A percentile compares a stretch with the other conserved stretches of the same genome.
Conservation (phyloP, 176 grass and related monocot species). For the Oryza punctata region DNA sequence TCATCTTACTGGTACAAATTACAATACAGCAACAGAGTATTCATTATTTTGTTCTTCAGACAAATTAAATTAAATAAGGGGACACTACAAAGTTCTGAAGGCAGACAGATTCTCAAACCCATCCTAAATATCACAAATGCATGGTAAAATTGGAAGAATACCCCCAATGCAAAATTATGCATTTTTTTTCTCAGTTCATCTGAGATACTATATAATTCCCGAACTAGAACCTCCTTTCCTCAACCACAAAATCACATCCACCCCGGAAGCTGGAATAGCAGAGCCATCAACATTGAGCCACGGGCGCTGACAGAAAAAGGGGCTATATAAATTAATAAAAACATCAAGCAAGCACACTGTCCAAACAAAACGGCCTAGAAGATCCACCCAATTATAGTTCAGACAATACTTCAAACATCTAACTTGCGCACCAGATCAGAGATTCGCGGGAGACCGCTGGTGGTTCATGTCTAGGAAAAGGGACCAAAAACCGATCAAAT, state of each 20-base stretch:
- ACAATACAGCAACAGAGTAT: constrained; percentile 5
- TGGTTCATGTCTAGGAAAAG: background rate
- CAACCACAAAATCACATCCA: background rate
- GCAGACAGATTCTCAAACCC: background rate
- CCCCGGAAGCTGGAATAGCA: background rate
- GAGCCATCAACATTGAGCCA: background rate
- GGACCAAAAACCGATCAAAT: background rate
- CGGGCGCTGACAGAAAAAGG: background rate
- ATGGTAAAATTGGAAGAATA: background rate
- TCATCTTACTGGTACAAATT: background rate
- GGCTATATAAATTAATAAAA: background rate
- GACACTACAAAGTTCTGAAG: background rate
- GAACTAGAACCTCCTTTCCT: background rate
- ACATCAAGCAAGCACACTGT: background rate
- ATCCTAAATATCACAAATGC: background rate
- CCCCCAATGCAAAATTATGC: background rate
- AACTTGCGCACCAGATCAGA: background rate
- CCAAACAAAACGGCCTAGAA: background rate
- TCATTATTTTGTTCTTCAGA: background rate
- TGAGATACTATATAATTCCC: constrained; percentile 3
- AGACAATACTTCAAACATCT: background rate
- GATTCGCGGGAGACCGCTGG: background rate
- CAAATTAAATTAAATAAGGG: background rate
- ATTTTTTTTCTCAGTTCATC: background rate
- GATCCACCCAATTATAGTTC: background rate